These are phyloP conservation scores for Catharanthus roseus DNA, from an alignment of 257 asterid genomes.

Conservation along the genomic window DNA sequence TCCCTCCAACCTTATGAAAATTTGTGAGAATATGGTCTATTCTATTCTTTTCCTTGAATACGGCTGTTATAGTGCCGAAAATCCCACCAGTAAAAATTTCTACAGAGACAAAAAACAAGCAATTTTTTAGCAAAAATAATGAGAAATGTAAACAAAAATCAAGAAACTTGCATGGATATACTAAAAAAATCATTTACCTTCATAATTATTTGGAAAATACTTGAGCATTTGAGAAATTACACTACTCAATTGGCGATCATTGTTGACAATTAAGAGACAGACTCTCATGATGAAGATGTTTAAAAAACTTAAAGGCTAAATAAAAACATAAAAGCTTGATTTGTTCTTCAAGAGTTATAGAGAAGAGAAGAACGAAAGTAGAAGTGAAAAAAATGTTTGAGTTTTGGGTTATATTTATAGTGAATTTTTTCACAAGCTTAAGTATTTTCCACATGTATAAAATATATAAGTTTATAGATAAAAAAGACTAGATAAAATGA, in stretches of 20 bases:
- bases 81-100: slow-evolving; percentile 49
- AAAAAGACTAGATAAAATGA: too few relatives aligned
- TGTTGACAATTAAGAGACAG: slow-evolving; percentile 43
- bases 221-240: slow-evolving; percentile 44
- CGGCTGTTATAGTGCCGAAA: slow-evolving; percentile 30
- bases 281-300: slow-evolving; percentile 25
- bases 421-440: too few relatives aligned
- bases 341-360: too few relatives aligned
- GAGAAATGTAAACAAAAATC: too few relatives aligned
- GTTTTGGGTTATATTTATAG: not conserved
- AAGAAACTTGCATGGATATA: too few relatives aligned
- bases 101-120: slow-evolving; percentile 15
- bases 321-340: not conserved
- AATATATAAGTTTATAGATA: too few relatives aligned
- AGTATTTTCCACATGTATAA: too few relatives aligned
- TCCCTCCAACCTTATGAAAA: slow-evolving; percentile 18
- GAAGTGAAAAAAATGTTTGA: not conserved
- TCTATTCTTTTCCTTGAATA: slow-evolving; percentile 36
- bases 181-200: slow-evolving; percentile 35
- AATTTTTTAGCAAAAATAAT: too few relatives aligned
- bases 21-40: slow-evolving; percentile 50
- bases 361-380: not conserved
- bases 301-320: too few relatives aligned
- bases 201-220: slow-evolving; percentile 31
- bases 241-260: slow-evolving; percentile 33